phyloP scores from a whole-genome alignment of 352 stramenopile species.

The Phytophthora pistaciae region DNA sequence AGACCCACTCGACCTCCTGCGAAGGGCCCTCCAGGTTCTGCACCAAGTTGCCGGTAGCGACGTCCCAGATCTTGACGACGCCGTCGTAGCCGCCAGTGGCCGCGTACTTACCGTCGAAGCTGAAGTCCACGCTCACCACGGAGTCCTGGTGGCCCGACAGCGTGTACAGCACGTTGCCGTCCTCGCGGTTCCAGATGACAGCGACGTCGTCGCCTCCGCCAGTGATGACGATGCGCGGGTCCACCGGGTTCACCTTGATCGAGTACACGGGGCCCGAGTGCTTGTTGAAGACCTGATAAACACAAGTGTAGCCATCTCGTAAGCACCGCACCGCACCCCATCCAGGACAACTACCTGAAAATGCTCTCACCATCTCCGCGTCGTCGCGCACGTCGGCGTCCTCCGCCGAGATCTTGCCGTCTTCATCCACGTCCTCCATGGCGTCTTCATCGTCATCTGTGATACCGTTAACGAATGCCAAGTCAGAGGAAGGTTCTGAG shows the following conservation, averaged over 20 bases:
- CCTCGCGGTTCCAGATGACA: slow-evolving; percentile 89
- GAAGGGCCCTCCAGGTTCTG: slow-evolving; percentile 89
- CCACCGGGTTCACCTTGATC: slow-evolving; percentile 81
- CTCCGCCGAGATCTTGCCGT: slow-evolving; percentile 69
- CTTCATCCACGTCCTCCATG: slow-evolving; percentile 72
- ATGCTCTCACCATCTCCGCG: slow-evolving; percentile 58
- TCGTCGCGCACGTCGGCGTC: slow-evolving; percentile 84
- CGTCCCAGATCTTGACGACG: slow-evolving; percentile 91
- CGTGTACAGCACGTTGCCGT: slow-evolving; percentile 81
- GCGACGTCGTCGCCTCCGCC: slow-evolving; percentile 87
- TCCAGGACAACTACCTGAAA: not conserved
- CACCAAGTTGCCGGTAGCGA: slow-evolving; percentile 80
- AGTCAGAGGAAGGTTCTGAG: not conserved
- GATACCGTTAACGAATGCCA: not conserved
- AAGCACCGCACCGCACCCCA: slow-evolving; percentile 1
- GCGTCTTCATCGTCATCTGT: slow-evolving; percentile 74
- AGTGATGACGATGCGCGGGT: slow-evolving; percentile 84
- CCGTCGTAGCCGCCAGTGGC: slow-evolving; percentile 89
- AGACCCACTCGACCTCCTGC: slow-evolving; percentile 92
- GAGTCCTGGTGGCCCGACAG: slow-evolving; percentile 85
- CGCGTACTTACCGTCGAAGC: slow-evolving; percentile 89
- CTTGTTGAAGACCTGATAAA: slow-evolving; percentile 73
- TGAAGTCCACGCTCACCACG: slow-evolving; percentile 87
- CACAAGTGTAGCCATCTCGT: slow-evolving; percentile 8
- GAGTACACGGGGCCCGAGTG: slow-evolving; percentile 86